A percentile compares a stretch with the other conserved stretches of the same genome.
These are phyloP conservation scores for Neltuma alba DNA, from an alignment of 306 rosid genomes.

Conservation along the genomic window DNA sequence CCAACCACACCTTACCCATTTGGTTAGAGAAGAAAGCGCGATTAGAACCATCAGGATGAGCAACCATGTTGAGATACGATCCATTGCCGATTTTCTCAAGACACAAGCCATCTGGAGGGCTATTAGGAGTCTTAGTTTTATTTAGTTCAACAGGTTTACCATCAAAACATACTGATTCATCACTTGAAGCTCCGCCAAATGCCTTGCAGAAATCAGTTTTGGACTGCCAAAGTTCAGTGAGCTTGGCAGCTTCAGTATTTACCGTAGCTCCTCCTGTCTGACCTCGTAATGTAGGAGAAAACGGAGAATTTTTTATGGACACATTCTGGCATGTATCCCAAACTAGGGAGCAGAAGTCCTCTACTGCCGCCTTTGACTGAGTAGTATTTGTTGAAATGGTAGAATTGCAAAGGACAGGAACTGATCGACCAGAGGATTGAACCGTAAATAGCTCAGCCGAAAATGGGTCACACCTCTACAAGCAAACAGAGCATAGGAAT, in stretches of 20 bases:
- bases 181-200: conserved; percentile 71
- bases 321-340: conserved; percentile 89
- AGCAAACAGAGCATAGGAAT: conserved; percentile 34
- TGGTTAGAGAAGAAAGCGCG: conserved; percentile 87
- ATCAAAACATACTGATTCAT: conserved; percentile 71
- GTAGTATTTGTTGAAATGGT: conserved; percentile 66
- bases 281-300: conserved; percentile 72
- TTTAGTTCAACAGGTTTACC: conserved; percentile 75
- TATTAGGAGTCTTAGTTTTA: conserved; percentile 41
- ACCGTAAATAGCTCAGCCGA: conserved; percentile 70
- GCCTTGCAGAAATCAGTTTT: conserved; percentile 78
- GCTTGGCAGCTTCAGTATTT: conserved; percentile 50
- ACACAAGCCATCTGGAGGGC: conserved; percentile 77
- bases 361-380: conserved; percentile 57
- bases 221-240: conserved; percentile 82
- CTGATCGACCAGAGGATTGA: conserved; percentile 57
- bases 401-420: conserved; percentile 89
- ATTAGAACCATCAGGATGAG: conserved; percentile 94
- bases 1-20: conserved; percentile 83
- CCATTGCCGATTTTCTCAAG: conserved; percentile 95
- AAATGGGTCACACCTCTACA: conserved; percentile 87
- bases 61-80: conserved; percentile 83
- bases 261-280: conserved; percentile 54
- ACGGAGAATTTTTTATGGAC: conserved; percentile 74
- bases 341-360: conserved; percentile 66